These are phyloP conservation scores for Phaeolepiota aurea DNA, from an alignment of 768 basidiomycete genomes.

Conservation along the genomic window DNA sequence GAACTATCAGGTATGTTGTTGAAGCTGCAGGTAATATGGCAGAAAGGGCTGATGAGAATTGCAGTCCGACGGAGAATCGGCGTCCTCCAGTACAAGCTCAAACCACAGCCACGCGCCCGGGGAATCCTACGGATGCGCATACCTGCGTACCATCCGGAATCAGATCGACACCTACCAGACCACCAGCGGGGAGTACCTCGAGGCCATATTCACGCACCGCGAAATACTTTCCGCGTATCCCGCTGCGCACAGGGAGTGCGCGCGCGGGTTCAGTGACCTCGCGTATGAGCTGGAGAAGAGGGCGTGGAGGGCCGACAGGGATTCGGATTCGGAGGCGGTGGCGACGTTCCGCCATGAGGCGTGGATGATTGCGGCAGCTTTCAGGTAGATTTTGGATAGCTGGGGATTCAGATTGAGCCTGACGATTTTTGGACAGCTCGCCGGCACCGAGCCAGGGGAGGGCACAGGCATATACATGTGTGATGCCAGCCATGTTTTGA, in stretches of 20 bases:
- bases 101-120: conserved; percentile 20
- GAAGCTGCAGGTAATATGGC: too few relatives aligned
- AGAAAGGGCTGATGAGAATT: too few relatives aligned
- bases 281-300: conserved; percentile 55
- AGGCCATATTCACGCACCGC: conserved; percentile 72
- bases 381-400: conserved; percentile 7
- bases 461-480: too few relatives aligned
- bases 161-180: conserved; percentile 48
- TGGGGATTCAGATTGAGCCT: too few relatives aligned
- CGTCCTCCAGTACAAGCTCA: conserved; percentile 35
- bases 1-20: conserved; percentile 28
- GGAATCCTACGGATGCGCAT: conserved; percentile 47
- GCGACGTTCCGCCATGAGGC: conserved; percentile 65
- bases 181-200: conserved; percentile 70
- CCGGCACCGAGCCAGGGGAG: too few relatives aligned
- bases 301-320: conserved; percentile 63
- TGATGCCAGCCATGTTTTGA: too few relatives aligned
- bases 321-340: conserved; percentile 63
- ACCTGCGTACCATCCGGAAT: conserved; percentile 49
- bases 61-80: conserved; percentile 36
- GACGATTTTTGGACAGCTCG: too few relatives aligned
- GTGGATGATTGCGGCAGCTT: conserved; percentile 39
- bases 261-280: conserved; percentile 55
- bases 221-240: conserved; percentile 58
- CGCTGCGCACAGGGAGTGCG: conserved; percentile 54